Base-by-base conservation (phyloP, 2,329 filamentous ascomycete species). In the Phialophora verrucosa region DNA sequence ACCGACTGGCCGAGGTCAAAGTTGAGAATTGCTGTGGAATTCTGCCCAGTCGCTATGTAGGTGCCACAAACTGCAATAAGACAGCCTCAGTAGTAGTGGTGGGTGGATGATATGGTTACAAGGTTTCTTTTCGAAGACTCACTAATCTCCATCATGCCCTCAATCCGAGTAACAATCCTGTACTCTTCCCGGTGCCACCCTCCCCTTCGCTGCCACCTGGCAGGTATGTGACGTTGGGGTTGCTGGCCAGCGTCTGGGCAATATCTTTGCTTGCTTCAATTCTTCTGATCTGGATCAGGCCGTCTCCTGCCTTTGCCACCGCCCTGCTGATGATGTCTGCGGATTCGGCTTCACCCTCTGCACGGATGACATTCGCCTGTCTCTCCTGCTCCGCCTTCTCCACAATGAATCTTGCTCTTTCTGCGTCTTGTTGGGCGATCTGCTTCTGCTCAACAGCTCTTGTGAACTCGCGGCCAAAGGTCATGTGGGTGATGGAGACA, bases 401-500 rank as follows among this genome's bases (percentile, higher is more conserved):
- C 78, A 99, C 95, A 74, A 99, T 96, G 84, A 99, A 99, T 72
- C 95, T 88, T 57, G 95, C 95, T 72, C 95, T 88, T 86, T 99
- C 95, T 70, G 95, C 95, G 78, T 99, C 95, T 82, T 99, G 95
- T 83, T 99, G 95, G 63, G 95, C 95, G 79, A 99, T 99, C 85
- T 99, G 95, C 89, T 99, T 99, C 88, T 99, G 95, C 84, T 99
- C 95, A 75, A 99, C 95, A 71, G 95, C 95, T 81, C 92, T 91
- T 68, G 95, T 99, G 85, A 99, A 99, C 82, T 99, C 95, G 81
- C 94, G 94, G 74, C 95, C 95, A 78, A 99, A 99, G 61, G 95
- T 99, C 95, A 99, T 99, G 86, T 99, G 95, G 69, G 95, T 99
- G 81, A 99, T 99, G 77, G 92, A 96, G 67, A 99, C 95, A 77